Evolutionary conservation across 257 asterid species (phyloP), one percentile per base, ranked within the genome.

Genomic region (Apocynum venetum): DNA sequence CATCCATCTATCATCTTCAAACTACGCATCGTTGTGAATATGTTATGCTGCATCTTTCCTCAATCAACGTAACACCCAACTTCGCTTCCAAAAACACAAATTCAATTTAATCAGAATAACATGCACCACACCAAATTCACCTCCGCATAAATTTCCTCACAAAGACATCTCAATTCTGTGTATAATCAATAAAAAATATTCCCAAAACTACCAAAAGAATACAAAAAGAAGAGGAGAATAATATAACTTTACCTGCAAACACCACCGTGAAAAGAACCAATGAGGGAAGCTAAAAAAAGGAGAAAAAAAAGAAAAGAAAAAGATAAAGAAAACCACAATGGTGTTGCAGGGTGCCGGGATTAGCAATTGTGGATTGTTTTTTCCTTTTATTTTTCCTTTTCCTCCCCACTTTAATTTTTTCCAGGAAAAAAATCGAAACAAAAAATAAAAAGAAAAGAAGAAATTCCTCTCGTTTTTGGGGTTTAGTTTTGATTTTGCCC

Each of bases 1-100:
- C 95, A 91, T 78, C 95, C 96, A 25, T 96, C 97, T 78, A 88
- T 78, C 91, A 96, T 83, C 81, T 90, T 91, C 87, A 91, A 78
- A 83, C 97, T 90, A 68, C 97, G 96, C 96, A 89, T 89, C 56
- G 97, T 83, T 74, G 88, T 87, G 79, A 83, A 90, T 56, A 91
- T 79, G 72, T 87, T 92, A 51, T 91, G 94, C 84, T 90, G 99
- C 98, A 91, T 93, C 84, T 87, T 88, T 78, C 83, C 83, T 74
- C 83, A 81, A 80, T 76, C 78, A 71, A 73, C 78, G 46, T 10
- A 71, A 79, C 77, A 75, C 78, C 49, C 12, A 41, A 51, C 44
- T 61, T 75, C 25, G n/a, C 35, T 15, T 1, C 59, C 35, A 31
- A 19, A 41, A 20, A 71, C 3, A 19, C 48, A 55, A 73, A 70